Conservation (phyloP, 176 grass and related monocot genomes). For the Rhipidocladum racemiflorum region DNA sequence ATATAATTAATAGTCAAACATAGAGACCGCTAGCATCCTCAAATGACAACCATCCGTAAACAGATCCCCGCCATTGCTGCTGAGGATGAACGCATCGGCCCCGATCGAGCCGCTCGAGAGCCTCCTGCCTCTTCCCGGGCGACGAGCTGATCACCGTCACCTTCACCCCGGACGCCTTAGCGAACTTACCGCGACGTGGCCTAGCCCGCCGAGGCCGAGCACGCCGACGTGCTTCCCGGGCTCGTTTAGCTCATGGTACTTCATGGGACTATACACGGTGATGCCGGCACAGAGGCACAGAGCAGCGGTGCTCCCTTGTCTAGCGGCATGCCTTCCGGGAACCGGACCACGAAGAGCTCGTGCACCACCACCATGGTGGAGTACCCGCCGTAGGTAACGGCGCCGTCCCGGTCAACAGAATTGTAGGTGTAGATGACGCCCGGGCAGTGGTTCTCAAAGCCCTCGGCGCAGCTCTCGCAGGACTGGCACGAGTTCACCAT, state of each 20-base stretch:
- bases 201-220: slow-evolving; percentile 59
- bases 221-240: slow-evolving; percentile 62
- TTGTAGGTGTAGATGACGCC: slow-evolving; percentile 50
- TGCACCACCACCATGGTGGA: slow-evolving; percentile 47
- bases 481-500: slow-evolving; percentile 64
- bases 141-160: slow-evolving; percentile 75
- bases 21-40: too few relatives aligned
- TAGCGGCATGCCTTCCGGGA: slow-evolving; percentile 59
- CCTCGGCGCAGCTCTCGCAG: slow-evolving; percentile 42
- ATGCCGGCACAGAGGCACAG: slow-evolving; percentile 62
- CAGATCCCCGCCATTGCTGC: slow-evolving; percentile 17
- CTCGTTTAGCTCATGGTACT: slow-evolving; percentile 43
- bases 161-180: slow-evolving; percentile 63
- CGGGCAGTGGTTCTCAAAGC: slow-evolving; percentile 58
- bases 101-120: slow-evolving; percentile 44
- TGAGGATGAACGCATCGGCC: slow-evolving; percentile 59
- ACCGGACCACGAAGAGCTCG: slow-evolving; percentile 57
- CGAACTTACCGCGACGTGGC: slow-evolving; percentile 74
- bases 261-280: slow-evolving; percentile 71
- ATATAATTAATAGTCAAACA: too few relatives aligned
- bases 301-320: slow-evolving; percentile 61
- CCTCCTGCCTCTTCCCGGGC: slow-evolving; percentile 48
- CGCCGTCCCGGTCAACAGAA: slow-evolving; percentile 39
- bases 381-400: slow-evolving; percentile 67
- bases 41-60: too few relatives aligned